Base-by-base conservation (phyloP, 495 filamentous ascomycete species). In the Clohesyomyces aquaticus region DNA sequence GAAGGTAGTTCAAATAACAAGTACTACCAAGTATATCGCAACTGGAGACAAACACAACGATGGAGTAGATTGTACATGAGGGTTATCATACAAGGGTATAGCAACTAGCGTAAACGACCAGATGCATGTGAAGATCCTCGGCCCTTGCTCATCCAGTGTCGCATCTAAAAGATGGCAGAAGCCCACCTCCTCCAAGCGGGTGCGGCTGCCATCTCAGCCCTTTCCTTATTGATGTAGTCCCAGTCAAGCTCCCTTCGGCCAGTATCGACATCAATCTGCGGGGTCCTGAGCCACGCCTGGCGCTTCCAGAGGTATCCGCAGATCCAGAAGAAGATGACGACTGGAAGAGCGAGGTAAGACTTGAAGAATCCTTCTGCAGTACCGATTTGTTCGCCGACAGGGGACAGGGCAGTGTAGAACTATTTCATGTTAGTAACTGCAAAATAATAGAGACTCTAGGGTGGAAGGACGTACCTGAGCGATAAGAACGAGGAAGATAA, bases 251-350 rank as follows among this genome's bases (percentile, higher is more conserved):
- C 81, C 18, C 86, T 78, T 38, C 85, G 78, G 65, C 83, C 85
- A 4, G 80, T 80, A 69, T 88, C 85, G 54, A 89, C 77, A 63
- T 88, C 86, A 56, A 89, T 87, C 65, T 88, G 72, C 45, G 73
- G 50, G 23, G 75, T 77, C 23, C 73, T 71, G 32, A 84, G 74
- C 82, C 82, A 87, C 25, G 79, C 81, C 32, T 74, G 73, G 59
- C 83, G 79, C 77, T 87, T 88, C 86, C 85, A 88, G 38, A 77
- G 18, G 67, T 77, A 87, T 25, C 83, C 85, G 53, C 70, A 66
- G 61, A 71, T 55, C 78, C 78, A 84, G 74, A 82, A 84, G 38
- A 74, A n/a, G 14, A 89, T 75, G 57, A 87, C 80, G 41, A 88
- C 73, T 14, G 81, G 81, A 4, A 77, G 72, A 1, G 86, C 85